Percentiles rank a stretch among this genome's conserved stretches.
phyloP scores from a whole-genome alignment of 148 eudicot species.

The Arbutus unedo region DNA sequence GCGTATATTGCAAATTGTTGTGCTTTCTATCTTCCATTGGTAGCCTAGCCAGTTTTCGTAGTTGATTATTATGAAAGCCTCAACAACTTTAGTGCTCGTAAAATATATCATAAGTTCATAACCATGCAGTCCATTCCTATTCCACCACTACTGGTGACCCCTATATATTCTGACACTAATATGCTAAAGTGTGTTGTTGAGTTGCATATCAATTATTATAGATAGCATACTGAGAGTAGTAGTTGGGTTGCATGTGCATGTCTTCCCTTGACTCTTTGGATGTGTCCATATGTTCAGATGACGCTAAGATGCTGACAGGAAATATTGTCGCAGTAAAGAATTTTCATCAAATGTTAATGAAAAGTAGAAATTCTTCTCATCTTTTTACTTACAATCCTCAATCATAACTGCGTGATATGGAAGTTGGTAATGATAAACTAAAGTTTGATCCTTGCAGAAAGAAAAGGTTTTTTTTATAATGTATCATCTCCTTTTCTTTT shows the following conservation, averaged over 20 bases:
- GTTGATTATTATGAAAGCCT: not conserved
- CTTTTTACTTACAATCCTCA: not conserved
- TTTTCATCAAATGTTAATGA: too few species aligned
- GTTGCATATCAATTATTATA: not conserved
- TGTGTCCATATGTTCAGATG: too few species aligned
- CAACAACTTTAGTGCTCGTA: not conserved
- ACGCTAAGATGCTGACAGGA: too few species aligned
- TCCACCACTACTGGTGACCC: not conserved
- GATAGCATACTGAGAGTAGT: not conserved
- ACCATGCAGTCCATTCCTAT: not conserved
- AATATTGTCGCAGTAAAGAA: not conserved
- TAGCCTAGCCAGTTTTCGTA: not conserved
- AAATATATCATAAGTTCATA: not conserved
- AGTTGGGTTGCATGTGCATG: not conserved
- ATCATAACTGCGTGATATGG: not conserved
- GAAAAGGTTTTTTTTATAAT: not conserved
- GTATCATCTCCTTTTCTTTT: slow-evolving; percentile 23
- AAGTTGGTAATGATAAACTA: not conserved
- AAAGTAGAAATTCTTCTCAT: too few species aligned
- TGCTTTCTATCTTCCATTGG: not conserved
- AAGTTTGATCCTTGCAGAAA: not conserved
- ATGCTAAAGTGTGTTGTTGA: not conserved
- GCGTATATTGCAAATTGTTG: not conserved
- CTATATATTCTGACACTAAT: not conserved
- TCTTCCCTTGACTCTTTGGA: not conserved